Percentiles rank a stretch among this genome's conserved stretches.
Conservation (phyloP, 148 eudicot species). For the Beta vulgaris region DNA sequence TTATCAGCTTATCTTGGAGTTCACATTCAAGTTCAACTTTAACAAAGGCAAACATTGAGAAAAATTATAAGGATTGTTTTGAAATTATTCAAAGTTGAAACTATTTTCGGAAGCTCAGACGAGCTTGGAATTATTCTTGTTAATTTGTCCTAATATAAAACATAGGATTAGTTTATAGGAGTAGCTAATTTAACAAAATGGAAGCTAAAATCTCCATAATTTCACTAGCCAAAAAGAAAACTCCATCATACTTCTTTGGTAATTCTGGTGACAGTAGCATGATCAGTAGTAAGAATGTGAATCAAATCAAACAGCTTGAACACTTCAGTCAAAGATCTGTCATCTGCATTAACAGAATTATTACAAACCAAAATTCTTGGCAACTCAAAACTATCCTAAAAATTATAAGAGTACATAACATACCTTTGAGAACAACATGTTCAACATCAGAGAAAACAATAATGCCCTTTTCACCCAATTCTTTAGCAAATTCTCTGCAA, state of each 20-base stretch:
- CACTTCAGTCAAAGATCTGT: slow-evolving; percentile 76
- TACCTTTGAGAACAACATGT: slow-evolving; percentile 75
- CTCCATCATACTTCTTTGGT: slow-evolving; percentile 71
- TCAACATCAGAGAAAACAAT: slow-evolving; percentile 76
- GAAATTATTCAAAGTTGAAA: no score
- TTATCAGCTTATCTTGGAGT: background rate
- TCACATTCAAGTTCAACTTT: background rate
- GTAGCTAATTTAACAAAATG: background rate
- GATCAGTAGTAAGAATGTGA: slow-evolving; percentile 83
- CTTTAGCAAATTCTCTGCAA: slow-evolving; percentile 83
- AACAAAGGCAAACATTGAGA: background rate
- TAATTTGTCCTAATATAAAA: background rate
- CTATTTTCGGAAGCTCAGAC: background rate
- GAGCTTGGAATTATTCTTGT: background rate
- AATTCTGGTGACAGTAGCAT: slow-evolving; percentile 68
- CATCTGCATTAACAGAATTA: slow-evolving; percentile 46
- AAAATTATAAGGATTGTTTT: background rate
- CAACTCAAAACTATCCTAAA: background rate
- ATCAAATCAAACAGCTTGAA: slow-evolving; percentile 95
- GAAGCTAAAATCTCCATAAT: background rate
- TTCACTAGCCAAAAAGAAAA: slow-evolving; percentile 1
- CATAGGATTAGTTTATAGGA: background rate
- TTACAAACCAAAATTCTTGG: background rate
- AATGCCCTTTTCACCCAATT: slow-evolving; percentile 68
- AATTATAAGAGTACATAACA: slow-evolving; percentile 11